phyloP scores from a whole-genome alignment of 1,139 yeast genomes.

The Suhomyces maxii region DNA sequence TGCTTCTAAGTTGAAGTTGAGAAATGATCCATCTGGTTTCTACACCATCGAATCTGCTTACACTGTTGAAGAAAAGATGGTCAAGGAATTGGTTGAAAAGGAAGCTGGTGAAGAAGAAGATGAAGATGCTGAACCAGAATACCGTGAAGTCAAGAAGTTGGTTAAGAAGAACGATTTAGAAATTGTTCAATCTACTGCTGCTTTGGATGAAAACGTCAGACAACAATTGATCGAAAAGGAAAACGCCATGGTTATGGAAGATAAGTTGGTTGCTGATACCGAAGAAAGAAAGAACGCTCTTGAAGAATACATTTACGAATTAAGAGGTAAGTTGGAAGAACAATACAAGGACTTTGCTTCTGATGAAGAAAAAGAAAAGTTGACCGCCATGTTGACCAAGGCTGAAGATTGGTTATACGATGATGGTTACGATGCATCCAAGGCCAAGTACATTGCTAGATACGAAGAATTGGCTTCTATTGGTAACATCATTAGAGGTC shows the following conservation, averaged over 20 bases:
- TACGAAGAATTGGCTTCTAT: conserved; percentile 94
- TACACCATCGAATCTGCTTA: conserved; percentile 92
- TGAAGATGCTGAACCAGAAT: conserved; percentile 74
- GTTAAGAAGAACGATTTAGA: conserved; percentile 85
- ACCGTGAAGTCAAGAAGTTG: conserved; percentile 86
- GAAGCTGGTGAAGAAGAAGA: conserved; percentile 50
- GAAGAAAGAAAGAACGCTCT: conserved; percentile 98
- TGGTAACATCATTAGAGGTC: conserved; percentile 94
- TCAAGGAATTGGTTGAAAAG: conserved; percentile 77
- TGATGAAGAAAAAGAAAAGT: conserved; percentile 83
- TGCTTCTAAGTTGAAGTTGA: conserved; percentile 88
- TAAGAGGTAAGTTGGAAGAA: conserved; percentile 96
- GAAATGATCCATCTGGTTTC: conserved; percentile 97
- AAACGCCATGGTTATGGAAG: conserved; percentile 80
- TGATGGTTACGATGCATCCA: conserved; percentile 93
- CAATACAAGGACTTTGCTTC: conserved; percentile 86
- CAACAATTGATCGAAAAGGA: conserved; percentile 75
- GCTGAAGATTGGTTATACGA: conserved; percentile 99
- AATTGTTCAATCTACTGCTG: conserved; percentile 56
- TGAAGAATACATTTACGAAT: conserved; percentile 96
- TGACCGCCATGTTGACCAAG: conserved; percentile 70
- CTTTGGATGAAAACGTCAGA: conserved; percentile 62
- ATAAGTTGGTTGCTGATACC: conserved; percentile 96
- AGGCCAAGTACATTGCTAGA: conserved; percentile 96
- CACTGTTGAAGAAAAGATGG: conserved; percentile 88